Base-by-base conservation (phyloP, 2,329 filamentous ascomycete genomes). In the Penicillium sp. region DNA sequence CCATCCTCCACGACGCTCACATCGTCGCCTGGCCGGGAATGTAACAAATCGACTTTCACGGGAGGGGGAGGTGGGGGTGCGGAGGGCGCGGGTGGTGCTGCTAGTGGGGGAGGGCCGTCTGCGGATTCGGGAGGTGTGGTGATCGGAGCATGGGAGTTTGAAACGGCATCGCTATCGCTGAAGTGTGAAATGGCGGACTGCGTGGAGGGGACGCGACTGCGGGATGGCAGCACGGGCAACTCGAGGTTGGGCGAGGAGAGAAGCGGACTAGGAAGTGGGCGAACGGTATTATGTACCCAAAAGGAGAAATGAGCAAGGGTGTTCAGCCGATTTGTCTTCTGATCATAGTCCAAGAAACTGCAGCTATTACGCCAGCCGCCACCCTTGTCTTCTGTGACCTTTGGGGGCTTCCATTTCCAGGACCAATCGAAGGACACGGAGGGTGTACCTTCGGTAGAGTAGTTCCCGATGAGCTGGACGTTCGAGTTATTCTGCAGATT, bases 401-500 rank as follows among this genome's bases (percentile, higher is more conserved):
- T 96, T 39, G 95, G 95, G 8, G 95, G 91, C 73, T 90, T 92
- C 92, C 94, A 99, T 81, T 90, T 95, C 95, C 95, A 99, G 7
- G 89, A 88, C 92, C 94, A 99, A 65, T 94, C 90, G 73, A 97
- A 97, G 37, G 92, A 88, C 34, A 96, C 89, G 1, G 91, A 94
- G 6, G 89, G 82, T 69, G 83, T 91, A n/a, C 94, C 93, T 35
- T 84, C 87, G 0, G 95, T 99, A 2, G 86, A 84, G 73, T 90
- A 97, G 74, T 96, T 92, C 3, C 95, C 95, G n/a, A 99, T 88
- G 47, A 98, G 83, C 71, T 96, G 90, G 41, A 99, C 95, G 73
- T 98, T 98, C 56, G 92, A 85, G 73, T 97, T 98, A 75, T 96
- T 98, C 81, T 99, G 95, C 57, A 99, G 82, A 72, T 99, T 99